Evolutionary conservation across 75 land plant genomes (phyloP), one percentile per base, ranked within the genome.

Genomic region (Pseudotsuga menziesii): DNA sequence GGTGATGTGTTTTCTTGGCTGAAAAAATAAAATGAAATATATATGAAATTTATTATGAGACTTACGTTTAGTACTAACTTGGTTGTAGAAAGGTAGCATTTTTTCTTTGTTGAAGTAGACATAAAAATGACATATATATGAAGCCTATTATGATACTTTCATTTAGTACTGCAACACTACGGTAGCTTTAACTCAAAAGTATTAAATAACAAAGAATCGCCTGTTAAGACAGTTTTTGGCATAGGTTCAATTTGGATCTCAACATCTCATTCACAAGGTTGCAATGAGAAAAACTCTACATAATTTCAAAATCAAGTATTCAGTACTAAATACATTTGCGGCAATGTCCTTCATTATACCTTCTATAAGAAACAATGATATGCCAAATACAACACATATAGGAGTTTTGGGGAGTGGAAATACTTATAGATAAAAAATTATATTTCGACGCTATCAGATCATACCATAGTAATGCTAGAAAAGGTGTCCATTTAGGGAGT

Each of bases 211-310:
- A 69, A 39, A 12, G 9, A 39, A 20, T 36, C 39, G n/a, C 72
- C 25, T n/a, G 72, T 5, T 41, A 41, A 69, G 72, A 69, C n/a
- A 69, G 48, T 36, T 44, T 69, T 11, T 39, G 44, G 48, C 39
- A 44, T n/a, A 69, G 52, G 48, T 17, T 20, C 25, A n/a, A n/a
- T 52, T 44, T 35, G 52, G 39, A 41, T n/a, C 41, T 69, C 72
- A 39, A 69, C 25, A 20, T 69, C 72, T 8, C 54, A 69, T 20
- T 69, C 72, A 7, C 54, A 69, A 36, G 54, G 52, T 69, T 69
- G 72, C 23, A 69, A 41, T 69, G 39, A 44, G 72, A 23, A 69
- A 69, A 69, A 69, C 72, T 69, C 72, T 69, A 39, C 39, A 64
- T 15, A 64, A 41, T 7, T 69, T 69, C 41, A 41, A 3, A 69